phyloP scores from a whole-genome alignment of 2,329 filamentous ascomycete species.

The Calonectria naviculata region DNA sequence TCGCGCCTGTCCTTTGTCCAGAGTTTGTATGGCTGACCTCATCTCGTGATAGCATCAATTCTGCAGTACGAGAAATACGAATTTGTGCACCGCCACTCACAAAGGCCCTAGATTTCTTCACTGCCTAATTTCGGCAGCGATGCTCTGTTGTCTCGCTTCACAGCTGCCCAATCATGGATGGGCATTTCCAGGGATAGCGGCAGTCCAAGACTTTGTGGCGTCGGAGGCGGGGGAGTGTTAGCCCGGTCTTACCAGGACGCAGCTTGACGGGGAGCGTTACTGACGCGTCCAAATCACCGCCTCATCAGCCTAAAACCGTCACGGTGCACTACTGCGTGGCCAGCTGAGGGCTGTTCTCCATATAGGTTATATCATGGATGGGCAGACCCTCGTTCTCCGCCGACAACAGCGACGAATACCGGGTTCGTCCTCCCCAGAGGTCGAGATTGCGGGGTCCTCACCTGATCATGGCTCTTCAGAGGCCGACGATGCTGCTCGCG shows the following conservation, averaged over 20 bases:
- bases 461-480: not conserved
- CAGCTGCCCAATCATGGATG: not conserved
- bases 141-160: not conserved
- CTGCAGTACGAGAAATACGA: not conserved
- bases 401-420: not conserved
- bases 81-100: not conserved
- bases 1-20: not conserved
- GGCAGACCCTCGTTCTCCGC: not conserved
- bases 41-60: too few species aligned
- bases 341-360: not conserved
- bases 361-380: not conserved
- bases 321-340: not conserved
- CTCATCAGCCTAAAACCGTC: not conserved
- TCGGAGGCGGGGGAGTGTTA: conserved; percentile 24
- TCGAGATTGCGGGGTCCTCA: not conserved
- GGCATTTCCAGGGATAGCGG: not conserved
- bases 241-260: conserved; percentile 22
- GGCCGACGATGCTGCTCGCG: not conserved
- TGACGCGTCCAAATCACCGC: not conserved
- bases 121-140: not conserved
- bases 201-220: not conserved
- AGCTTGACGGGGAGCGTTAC: not conserved
- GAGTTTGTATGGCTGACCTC: too few species aligned
- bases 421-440: not conserved
- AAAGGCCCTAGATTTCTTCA: not conserved